A percentile compares a stretch with the other conserved stretches of the same genome.
Evolutionary conservation across 805 yeast genomes (phyloP).

Genomic region (Ogataea ramenticola): DNA sequence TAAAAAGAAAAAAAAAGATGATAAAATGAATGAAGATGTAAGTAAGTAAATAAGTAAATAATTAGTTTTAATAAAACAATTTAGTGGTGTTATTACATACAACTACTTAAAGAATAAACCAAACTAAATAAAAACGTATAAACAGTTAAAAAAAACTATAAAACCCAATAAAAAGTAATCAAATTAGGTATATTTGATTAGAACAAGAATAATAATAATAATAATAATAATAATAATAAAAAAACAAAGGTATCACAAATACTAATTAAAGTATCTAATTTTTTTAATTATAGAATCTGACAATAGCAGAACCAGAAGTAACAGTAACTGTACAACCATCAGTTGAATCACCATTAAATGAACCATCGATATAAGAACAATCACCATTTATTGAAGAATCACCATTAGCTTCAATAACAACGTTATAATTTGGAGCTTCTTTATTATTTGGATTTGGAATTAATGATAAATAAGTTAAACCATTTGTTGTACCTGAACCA

Average conservation of each 20-base stretch:
- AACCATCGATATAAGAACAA: constrained; percentile 36
- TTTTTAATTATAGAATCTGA: constrained; percentile 21
- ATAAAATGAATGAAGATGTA: neutral
- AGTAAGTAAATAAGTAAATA: too few species aligned
- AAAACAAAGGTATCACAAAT: neutral
- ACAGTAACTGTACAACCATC: constrained; percentile 75
- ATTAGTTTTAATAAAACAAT: too few species aligned
- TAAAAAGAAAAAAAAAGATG: constrained; percentile 13
- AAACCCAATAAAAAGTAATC: neutral
- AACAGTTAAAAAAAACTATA: neutral
- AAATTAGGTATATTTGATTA: neutral
- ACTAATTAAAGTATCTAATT: neutral
- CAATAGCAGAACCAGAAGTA: constrained; percentile 26
- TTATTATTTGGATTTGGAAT: constrained; percentile 93
- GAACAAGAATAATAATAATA: neutral
- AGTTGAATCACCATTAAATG: constrained; percentile 46
- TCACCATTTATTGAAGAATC: constrained; percentile 31
- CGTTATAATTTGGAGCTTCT: constrained; percentile 48
- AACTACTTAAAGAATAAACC: neutral
- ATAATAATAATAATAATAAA: neutral
- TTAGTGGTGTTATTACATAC: neutral
- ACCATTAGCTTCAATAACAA: constrained; percentile 33
- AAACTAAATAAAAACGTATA: neutral
- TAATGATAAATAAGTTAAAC: constrained; percentile 75
- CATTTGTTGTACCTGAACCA: constrained; percentile 81